Percentiles rank a stretch among this genome's conserved stretches.
These are phyloP conservation scores for Ophiostoma ulmi DNA, from an alignment of 2,329 filamentous ascomycete genomes.

Conservation along the genomic window DNA sequence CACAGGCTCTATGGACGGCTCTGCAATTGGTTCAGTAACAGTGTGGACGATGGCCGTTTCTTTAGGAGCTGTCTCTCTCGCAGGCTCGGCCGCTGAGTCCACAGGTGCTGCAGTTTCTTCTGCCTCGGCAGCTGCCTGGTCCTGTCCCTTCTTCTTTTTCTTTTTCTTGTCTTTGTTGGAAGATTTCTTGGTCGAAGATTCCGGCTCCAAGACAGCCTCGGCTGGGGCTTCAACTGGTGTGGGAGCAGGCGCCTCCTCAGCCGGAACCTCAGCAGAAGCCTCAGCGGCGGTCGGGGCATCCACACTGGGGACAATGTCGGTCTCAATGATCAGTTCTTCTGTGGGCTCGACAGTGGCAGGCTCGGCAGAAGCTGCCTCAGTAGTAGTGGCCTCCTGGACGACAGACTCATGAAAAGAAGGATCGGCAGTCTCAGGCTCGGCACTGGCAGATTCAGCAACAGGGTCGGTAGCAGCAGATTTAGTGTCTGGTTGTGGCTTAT, in stretches of 20 bases:
- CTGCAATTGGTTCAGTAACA: neutral
- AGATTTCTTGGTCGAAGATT: neutral
- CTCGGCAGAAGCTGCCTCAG: neutral
- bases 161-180: constrained; percentile 5
- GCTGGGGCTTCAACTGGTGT: neutral
- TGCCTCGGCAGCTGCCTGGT: neutral
- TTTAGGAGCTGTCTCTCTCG: neutral
- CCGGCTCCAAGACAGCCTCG: neutral
- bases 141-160: neutral
- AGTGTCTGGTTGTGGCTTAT: neutral
- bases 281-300: neutral
- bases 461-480: neutral
- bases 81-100: neutral
- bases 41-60: neutral
- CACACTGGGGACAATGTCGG: neutral
- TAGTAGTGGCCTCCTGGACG: neutral
- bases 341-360: neutral
- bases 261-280: neutral
- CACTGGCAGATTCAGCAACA: neutral
- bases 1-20: neutral
- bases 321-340: neutral
- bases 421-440: neutral
- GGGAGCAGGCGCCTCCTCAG: neutral
- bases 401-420: neutral
- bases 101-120: neutral